Evolutionary conservation across 2,329 filamentous ascomycete genomes (phyloP).

Genomic region (Fragosphaeria purpurea): DNA sequence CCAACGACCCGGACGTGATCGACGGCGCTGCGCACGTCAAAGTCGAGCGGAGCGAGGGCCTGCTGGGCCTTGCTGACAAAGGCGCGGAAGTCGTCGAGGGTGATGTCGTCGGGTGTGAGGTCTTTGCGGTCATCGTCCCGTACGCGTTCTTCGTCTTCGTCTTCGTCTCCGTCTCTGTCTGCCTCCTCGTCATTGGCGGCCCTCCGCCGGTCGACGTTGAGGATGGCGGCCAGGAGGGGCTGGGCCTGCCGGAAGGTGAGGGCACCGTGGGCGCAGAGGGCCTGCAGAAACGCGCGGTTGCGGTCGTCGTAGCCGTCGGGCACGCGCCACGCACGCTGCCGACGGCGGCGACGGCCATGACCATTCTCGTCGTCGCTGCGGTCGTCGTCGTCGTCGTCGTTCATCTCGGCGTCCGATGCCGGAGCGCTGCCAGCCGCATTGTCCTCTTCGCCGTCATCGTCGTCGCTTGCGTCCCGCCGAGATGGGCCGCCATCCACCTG

Average conservation of each 20-base stretch:
- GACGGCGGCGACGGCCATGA: neutral
- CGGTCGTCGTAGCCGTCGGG: conserved; percentile 41
- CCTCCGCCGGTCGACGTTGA: conserved; percentile 41
- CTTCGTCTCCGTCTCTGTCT: conserved; percentile 56
- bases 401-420: neutral
- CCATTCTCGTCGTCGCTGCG: neutral
- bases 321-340: conserved; percentile 9
- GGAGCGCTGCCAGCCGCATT: neutral
- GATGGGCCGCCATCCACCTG: neutral
- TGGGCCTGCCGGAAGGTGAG: conserved; percentile 67
- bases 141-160: conserved; percentile 19
- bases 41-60: conserved; percentile 69
- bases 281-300: conserved; percentile 85
- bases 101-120: conserved; percentile 49
- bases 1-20: conserved; percentile 42
- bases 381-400: neutral
- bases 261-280: conserved; percentile 67
- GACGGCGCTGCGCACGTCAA: conserved; percentile 68
- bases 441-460: neutral
- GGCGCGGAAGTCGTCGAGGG: conserved; percentile 53
- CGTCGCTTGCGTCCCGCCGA: neutral
- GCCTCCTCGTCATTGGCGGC: conserved; percentile 34
- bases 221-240: conserved; percentile 66
- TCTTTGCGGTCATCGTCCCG: conserved; percentile 22
- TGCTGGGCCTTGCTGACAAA: conserved; percentile 63